phyloP scores from a whole-genome alignment of 2,329 filamentous ascomycete species.

The Aureobasidium sp. region DNA sequence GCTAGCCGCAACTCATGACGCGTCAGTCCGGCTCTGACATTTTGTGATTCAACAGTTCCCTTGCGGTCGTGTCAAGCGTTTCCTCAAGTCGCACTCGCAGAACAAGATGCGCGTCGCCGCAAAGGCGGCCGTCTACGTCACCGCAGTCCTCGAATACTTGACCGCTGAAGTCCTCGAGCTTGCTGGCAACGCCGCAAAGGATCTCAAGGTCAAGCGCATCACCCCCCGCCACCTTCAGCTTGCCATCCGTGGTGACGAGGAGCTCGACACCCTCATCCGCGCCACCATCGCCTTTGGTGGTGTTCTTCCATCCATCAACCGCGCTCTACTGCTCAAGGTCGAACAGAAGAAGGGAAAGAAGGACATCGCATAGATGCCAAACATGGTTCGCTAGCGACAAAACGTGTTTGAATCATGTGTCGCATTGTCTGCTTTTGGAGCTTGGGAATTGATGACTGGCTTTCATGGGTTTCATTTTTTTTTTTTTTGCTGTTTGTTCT shows the following conservation, averaged over 20 bases:
- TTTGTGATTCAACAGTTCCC: constrained; percentile 61
- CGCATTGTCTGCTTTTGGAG: background rate
- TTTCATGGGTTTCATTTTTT: constrained; percentile 7
- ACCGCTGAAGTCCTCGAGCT: constrained; percentile 97
- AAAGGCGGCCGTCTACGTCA: constrained; percentile 97
- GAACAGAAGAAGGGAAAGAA: constrained; percentile 87
- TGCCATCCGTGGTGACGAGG: constrained; percentile 96
- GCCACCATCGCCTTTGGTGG: constrained; percentile 98
- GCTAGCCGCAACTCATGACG: constrained; percentile 21
- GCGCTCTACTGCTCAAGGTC: constrained; percentile 87
- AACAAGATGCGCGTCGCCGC: constrained; percentile 99
- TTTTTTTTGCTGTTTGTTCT: constrained; percentile 6
- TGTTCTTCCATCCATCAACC: constrained; percentile 98
- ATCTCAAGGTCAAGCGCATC: constrained; percentile 99
- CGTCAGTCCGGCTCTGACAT: constrained; percentile 15
- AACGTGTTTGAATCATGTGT: background rate
- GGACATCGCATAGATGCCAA: background rate
- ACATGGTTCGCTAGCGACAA: background rate
- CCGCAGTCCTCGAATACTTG: constrained; percentile 94
- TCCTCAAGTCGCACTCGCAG: constrained; percentile 97
- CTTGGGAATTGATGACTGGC: constrained; percentile 11
- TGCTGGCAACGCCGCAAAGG: constrained; percentile 97
- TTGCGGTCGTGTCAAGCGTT: constrained; percentile 99
- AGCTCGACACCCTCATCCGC: constrained; percentile 93
- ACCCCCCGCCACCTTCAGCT: constrained; percentile 96